Evolutionary conservation across 768 basidiomycete species (phyloP).

Genomic region (Russula sp.): DNA sequence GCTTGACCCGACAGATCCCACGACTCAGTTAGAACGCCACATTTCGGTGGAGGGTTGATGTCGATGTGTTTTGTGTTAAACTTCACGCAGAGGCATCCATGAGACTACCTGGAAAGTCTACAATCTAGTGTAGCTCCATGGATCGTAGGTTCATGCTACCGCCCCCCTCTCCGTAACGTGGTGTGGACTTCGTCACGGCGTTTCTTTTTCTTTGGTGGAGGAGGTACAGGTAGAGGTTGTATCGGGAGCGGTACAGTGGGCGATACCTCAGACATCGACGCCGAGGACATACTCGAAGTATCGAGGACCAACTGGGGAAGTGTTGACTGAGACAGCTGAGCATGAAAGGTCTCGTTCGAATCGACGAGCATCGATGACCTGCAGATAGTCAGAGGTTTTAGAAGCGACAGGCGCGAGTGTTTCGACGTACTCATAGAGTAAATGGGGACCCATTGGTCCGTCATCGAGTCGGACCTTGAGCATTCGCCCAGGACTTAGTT

Average conservation of each 20-base stretch:
- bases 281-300: not conserved
- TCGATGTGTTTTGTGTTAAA: not conserved
- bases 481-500: constrained; percentile 5
- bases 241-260: not conserved
- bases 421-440: constrained; percentile 47
- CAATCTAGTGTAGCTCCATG: not conserved
- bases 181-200: not conserved
- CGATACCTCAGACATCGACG: not conserved
- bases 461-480: constrained; percentile 9
- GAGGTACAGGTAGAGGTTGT: not conserved
- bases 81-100: not conserved
- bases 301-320: not conserved
- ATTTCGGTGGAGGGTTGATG: not conserved
- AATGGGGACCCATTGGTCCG: constrained; percentile 29
- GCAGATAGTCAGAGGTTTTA: not conserved
- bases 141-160: not conserved
- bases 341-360: constrained; percentile 25
- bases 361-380: constrained; percentile 29
- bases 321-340: constrained; percentile 23
- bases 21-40: not conserved
- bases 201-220: not conserved
- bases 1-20: not conserved
- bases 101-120: not conserved
- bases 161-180: constrained; percentile 12
- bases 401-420: not conserved